Evolutionary conservation across 208 protist genomes (phyloP), one percentile per base, ranked within the genome.

Genomic region (Crithidia thermophila): DNA sequence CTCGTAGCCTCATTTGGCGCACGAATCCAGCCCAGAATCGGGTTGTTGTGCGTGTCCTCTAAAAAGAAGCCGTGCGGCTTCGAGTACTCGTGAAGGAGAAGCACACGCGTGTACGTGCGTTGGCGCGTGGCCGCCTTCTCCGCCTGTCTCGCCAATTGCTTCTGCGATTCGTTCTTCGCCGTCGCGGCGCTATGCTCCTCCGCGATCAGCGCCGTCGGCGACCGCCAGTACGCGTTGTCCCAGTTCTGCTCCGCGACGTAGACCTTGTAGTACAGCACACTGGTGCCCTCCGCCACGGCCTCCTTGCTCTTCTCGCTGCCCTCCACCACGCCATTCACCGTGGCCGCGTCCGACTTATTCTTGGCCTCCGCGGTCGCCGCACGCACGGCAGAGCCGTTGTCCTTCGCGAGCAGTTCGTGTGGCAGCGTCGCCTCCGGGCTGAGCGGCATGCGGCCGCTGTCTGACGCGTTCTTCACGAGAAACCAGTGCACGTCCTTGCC

Each of bases 171-270:
- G 27, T 47, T 45, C 1, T 16, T 27, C 3, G 45, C 31, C 20
- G 46, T 30, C 23, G 39, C 40, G 0, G n/a, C n/a, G 25, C 27
- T 18, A 2, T 28, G 13, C 3, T 59, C 62, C 21, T 20, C 31
- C 3, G 13, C 51, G 1, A 16, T 28, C 59, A 82, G 42, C 3
- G 67, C 52, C 31, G 77, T 56, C 8, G 79, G 69, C 73, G 84
- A 84, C 27, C 39, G 56, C 42, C 68, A 66, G 43, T 62, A 57
- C 16, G 58, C 23, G 58, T 91, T 91, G 47, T 90, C 72, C 74
- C 75, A 84, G 58, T 93, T 93, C 46, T 93, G 83, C 60, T 93
- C 81, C 6, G 70, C 87, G 7, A 93, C 56, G 36, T 77, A 84
- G 3, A 93, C 57, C 28, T 61, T 49, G 60, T 84, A 85, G 63